Percentiles rank a stretch among this genome's conserved stretches.
phyloP scores from a whole-genome alignment of 2,329 filamentous ascomycete genomes.

The Hypomyces perniciosus region DNA sequence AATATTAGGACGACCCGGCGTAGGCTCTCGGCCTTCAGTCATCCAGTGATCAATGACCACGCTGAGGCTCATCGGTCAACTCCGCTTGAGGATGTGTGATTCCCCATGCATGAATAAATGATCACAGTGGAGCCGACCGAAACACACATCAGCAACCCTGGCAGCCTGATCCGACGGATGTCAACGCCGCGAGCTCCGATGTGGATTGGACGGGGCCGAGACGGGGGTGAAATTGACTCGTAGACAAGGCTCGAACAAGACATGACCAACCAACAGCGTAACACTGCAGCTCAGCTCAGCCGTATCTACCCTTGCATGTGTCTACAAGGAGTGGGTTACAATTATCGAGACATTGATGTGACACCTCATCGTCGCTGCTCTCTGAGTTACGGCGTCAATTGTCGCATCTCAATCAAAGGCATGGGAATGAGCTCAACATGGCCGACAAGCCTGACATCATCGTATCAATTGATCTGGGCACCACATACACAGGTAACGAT shows the following conservation, averaged over 20 bases:
- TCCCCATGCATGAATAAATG: background rate
- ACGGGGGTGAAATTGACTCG: background rate
- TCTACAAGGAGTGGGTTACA: background rate
- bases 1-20: background rate
- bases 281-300: background rate
- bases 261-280: conserved; percentile 18
- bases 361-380: background rate
- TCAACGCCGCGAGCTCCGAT: background rate
- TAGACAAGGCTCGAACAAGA: background rate
- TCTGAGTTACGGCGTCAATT: background rate
- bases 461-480: conserved; percentile 40
- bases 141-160: conserved; percentile 19
- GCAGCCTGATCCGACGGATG: conserved; percentile 6
- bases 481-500: conserved; percentile 37
- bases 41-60: background rate
- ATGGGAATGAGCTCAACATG: conserved; percentile 6
- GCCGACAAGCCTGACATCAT: conserved; percentile 28
- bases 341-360: background rate
- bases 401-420: background rate
- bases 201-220: background rate
- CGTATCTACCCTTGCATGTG: background rate
- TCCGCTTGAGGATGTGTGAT: background rate
- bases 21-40: background rate
- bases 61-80: background rate
- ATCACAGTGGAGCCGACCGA: background rate